These are phyloP conservation scores for Thymus quinquecostatus DNA, from an alignment of 257 asterid species.

Conservation along the genomic window DNA sequence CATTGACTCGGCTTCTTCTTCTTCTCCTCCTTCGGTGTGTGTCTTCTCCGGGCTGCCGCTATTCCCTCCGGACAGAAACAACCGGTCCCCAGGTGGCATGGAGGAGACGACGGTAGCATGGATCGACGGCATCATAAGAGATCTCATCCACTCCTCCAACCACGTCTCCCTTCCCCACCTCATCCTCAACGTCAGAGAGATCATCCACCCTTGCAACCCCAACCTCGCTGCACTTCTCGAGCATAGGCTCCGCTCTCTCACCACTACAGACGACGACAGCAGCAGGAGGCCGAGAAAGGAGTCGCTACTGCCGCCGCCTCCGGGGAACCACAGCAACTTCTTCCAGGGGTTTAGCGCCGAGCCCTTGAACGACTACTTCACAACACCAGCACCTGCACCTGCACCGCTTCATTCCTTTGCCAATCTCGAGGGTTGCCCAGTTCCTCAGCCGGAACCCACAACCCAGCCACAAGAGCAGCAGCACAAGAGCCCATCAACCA, in stretches of 20 bases:
- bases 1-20: slow-evolving; percentile 37
- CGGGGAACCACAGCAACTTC: slow-evolving; percentile 6
- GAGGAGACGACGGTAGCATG: slow-evolving; percentile 73
- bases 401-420: too few relatives aligned
- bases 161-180: slow-evolving; percentile 82
- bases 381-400: too few relatives aligned
- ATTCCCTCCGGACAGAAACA: slow-evolving; percentile 72
- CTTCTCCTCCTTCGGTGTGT: slow-evolving; percentile 58
- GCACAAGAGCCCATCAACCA: slow-evolving; percentile 40
- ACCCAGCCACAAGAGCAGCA: slow-evolving; percentile 28
- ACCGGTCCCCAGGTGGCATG: slow-evolving; percentile 37
- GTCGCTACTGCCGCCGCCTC: slow-evolving; percentile 23
- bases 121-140: slow-evolving; percentile 91
- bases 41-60: slow-evolving; percentile 92
- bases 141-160: slow-evolving; percentile 72
- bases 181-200: slow-evolving; percentile 87
- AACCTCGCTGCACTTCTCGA: slow-evolving; percentile 79
- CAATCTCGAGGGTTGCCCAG: too few relatives aligned
- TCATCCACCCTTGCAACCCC: slow-evolving; percentile 92
- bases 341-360: slow-evolving; percentile 23
- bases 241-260: slow-evolving; percentile 76
- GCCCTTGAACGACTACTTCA: slow-evolving; percentile 42
- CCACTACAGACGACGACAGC: slow-evolving; percentile 26
- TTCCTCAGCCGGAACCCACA: too few relatives aligned
- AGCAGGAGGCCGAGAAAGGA: slow-evolving; percentile 33